Evolutionary conservation across 2,329 filamentous ascomycete genomes (phyloP).

Genomic region (Pseudogymnoascus sp.): DNA sequence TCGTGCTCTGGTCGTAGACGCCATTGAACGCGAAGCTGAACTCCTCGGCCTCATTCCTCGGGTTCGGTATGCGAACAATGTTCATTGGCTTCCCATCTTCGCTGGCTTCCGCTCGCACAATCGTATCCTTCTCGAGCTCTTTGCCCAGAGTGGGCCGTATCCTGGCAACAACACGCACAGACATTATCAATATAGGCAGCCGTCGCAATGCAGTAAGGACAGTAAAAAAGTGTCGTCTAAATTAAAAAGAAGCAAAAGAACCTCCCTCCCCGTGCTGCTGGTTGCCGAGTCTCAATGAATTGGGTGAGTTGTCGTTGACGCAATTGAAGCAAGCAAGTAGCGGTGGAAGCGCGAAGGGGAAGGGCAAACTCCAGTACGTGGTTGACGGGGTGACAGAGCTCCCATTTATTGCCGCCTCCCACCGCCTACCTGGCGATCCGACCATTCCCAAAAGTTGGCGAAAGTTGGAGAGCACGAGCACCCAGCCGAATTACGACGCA

Average conservation of each 20-base stretch:
- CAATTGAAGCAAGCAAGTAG: slow-evolving; percentile 2
- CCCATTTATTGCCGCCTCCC: not conserved
- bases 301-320: slow-evolving; percentile 5
- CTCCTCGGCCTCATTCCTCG: slow-evolving; percentile 83
- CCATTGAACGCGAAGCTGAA: slow-evolving; percentile 93
- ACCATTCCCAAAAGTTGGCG: slow-evolving; percentile 5
- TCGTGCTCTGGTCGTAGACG: slow-evolving; percentile 72
- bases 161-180: slow-evolving; percentile 79
- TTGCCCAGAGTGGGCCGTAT: slow-evolving; percentile 80
- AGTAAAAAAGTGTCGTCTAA: not conserved
- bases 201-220: slow-evolving; percentile 5
- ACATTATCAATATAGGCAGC: slow-evolving; percentile 34
- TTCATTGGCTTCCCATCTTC: slow-evolving; percentile 53
- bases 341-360: not conserved
- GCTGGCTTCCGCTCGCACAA: slow-evolving; percentile 60
- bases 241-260: slow-evolving; percentile 6
- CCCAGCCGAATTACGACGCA: slow-evolving; percentile 3
- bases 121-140: slow-evolving; percentile 80
- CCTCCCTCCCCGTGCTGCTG: slow-evolving; percentile 6
- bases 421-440: not conserved
- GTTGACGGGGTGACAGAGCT: slow-evolving; percentile 8
- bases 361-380: not conserved
- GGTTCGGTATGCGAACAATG: slow-evolving; percentile 82
- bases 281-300: not conserved
- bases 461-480: slow-evolving; percentile 1